These are phyloP conservation scores for Aspergillus sp. DNA, from an alignment of 2,329 filamentous ascomycete species.

Conservation along the genomic window DNA sequence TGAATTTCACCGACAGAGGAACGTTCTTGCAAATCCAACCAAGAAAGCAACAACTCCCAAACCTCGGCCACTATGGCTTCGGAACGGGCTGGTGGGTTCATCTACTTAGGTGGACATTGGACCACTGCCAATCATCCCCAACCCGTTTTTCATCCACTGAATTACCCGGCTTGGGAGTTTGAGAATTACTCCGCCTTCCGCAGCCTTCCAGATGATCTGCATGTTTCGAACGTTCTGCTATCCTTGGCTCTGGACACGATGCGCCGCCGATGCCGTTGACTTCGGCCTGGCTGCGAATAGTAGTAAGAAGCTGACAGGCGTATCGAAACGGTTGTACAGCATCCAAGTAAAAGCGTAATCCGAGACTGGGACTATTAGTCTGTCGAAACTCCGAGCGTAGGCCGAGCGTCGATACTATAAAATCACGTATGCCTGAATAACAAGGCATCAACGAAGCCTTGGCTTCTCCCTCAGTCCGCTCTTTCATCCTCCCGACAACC, in stretches of 20 bases:
- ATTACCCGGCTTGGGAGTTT: not conserved
- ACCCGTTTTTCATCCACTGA: not conserved
- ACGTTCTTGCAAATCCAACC: not conserved
- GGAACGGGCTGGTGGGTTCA: not conserved
- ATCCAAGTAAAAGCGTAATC: no score
- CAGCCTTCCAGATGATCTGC: not conserved
- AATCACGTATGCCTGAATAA: not conserved
- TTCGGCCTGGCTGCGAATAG: no score
- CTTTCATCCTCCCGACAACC: not conserved
- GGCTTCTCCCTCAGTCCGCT: not conserved
- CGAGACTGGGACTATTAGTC: not conserved
- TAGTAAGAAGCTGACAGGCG: no score
- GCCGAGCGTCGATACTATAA: no score
- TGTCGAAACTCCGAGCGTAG: not conserved
- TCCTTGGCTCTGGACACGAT: not conserved
- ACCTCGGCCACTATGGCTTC: not conserved
- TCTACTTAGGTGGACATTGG: not conserved
- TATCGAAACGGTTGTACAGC: no score
- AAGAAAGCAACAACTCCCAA: not conserved
- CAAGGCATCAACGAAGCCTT: slow-evolving; percentile 1
- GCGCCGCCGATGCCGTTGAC: not conserved
- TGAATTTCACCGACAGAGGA: not conserved
- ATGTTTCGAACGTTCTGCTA: not conserved
- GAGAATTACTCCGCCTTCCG: not conserved
- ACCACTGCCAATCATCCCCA: not conserved